Base-by-base conservation (phyloP, 768 basidiomycete genomes). In the Tylopilus sp. region DNA sequence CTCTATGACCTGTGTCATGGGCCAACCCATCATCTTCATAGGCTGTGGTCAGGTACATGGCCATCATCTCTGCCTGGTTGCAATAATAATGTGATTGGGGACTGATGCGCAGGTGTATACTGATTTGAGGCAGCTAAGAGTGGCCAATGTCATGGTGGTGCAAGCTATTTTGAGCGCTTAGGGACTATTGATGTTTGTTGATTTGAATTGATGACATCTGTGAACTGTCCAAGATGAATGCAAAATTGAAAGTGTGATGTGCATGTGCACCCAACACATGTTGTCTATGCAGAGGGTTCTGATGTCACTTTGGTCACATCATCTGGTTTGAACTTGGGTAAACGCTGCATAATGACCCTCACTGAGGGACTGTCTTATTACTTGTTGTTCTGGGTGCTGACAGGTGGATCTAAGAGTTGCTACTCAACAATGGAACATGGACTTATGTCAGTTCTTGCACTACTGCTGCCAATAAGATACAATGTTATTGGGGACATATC, bases 1-100 rank as follows among this genome's bases (percentile, higher is more conserved):
- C 78, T 99, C 48, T 97, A 98, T 99, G 97, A 97, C 96, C 46
- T 98, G 97, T 71, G 92, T 98, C 50, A 98, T 96, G 3, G 96
- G 97, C 22, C 95, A 98, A 66, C 96, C 97, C 17, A 98, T 99
- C 73, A 79, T 98, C 22, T 99, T 99, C 68, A 93, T 99, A 58
- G 97, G 97, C 8, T 97, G 93, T 63, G 97, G 97, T 33, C 94
- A 95, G 87, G 90, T 92, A 58, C 36, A 83, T 67, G 44, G 22
- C 52, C 28, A 16, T 37, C 36, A 8, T 38, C 38, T 41, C n/a
- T 29, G 4, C 24, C 10, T 34, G 34, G 31, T 43, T 28, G 6
- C 30, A 28, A 36, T 42, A 28, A 3, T 45, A 52, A 48, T 33
- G 45, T 36, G 17, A 24, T 30, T 22, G 41, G 53, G 26, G 30